Evolutionary conservation across 495 filamentous ascomycete species (phyloP).

Genomic region (Clavariopsis aquatica): DNA sequence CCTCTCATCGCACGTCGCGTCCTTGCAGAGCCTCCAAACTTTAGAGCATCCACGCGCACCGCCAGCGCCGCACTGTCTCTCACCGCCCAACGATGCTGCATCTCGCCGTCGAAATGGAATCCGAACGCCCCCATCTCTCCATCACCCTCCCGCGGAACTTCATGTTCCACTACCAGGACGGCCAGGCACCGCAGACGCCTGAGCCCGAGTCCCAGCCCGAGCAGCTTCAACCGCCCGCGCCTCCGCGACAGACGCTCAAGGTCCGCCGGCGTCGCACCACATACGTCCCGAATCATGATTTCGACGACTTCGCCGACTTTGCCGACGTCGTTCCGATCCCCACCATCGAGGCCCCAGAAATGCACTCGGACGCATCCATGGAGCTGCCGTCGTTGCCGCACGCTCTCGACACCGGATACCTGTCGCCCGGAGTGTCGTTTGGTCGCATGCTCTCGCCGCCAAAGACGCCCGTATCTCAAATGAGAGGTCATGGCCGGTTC

Average conservation of each 20-base stretch:
- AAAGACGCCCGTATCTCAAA: slow-evolving; percentile 64
- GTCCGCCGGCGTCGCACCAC: slow-evolving; percentile 50
- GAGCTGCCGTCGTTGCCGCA: slow-evolving; percentile 30
- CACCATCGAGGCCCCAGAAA: slow-evolving; percentile 61
- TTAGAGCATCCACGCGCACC: background rate
- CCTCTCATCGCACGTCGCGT: background rate
- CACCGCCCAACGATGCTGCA: background rate
- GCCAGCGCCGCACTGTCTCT: background rate
- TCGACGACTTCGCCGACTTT: slow-evolving; percentile 6
- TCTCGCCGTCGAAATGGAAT: slow-evolving; percentile 28
- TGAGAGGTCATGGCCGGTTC: slow-evolving; percentile 29
- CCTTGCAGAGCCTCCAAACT: slow-evolving; percentile 29
- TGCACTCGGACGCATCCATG: slow-evolving; percentile 33
- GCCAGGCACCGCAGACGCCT: slow-evolving; percentile 60
- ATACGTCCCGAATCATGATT: background rate
- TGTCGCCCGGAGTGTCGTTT: slow-evolving; percentile 53
- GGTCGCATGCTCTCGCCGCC: slow-evolving; percentile 55
- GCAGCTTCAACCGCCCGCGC: slow-evolving; percentile 50
- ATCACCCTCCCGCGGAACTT: slow-evolving; percentile 68
- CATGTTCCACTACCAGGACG: slow-evolving; percentile 58
- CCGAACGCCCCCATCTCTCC: slow-evolving; percentile 53
- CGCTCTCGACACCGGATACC: slow-evolving; percentile 45
- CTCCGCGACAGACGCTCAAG: slow-evolving; percentile 55
- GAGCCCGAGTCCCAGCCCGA: slow-evolving; percentile 52
- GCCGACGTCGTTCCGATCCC: slow-evolving; percentile 50